Evolutionary conservation across 1,139 yeast genomes (phyloP).

Genomic region (Yamadazyma spencermartinsiae): DNA sequence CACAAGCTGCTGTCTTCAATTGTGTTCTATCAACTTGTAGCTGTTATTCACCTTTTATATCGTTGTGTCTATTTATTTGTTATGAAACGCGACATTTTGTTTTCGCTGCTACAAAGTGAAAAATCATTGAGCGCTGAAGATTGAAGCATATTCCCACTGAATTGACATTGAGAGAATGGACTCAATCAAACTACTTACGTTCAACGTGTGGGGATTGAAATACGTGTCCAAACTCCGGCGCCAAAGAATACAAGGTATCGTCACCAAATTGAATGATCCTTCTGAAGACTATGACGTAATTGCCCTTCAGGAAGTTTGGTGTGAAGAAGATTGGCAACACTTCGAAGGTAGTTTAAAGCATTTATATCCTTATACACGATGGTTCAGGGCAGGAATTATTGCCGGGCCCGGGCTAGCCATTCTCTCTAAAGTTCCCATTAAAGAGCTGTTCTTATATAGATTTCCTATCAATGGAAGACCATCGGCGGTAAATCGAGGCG

Average conservation of each 20-base stretch:
- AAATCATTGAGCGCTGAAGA: too few relatives aligned
- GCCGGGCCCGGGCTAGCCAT: slow-evolving; percentile 94
- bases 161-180: too few relatives aligned
- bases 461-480: slow-evolving; percentile 95
- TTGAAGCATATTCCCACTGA: too few relatives aligned
- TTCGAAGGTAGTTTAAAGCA: slow-evolving; percentile 47
- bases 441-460: slow-evolving; percentile 71
- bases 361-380: slow-evolving; percentile 63
- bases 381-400: slow-evolving; percentile 78
- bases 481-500: slow-evolving; percentile 91
- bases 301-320: slow-evolving; percentile 95
- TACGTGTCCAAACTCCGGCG: slow-evolving; percentile 69
- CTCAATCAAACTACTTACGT: slow-evolving; percentile 54
- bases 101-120: too few relatives aligned
- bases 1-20: too few relatives aligned
- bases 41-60: too few relatives aligned
- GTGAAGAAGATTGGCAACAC: slow-evolving; percentile 75
- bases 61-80: too few relatives aligned
- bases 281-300: slow-evolving; percentile 71
- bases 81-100: too few relatives aligned
- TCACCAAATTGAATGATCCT: slow-evolving; percentile 55
- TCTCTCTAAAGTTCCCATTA: slow-evolving; percentile 81
- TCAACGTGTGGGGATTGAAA: slow-evolving; percentile 89
- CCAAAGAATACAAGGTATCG: slow-evolving; percentile 71
- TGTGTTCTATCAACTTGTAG: too few relatives aligned